Conservation (phyloP, 139 green algal genomes). For the Chlamydomonas eustigma region DNA sequence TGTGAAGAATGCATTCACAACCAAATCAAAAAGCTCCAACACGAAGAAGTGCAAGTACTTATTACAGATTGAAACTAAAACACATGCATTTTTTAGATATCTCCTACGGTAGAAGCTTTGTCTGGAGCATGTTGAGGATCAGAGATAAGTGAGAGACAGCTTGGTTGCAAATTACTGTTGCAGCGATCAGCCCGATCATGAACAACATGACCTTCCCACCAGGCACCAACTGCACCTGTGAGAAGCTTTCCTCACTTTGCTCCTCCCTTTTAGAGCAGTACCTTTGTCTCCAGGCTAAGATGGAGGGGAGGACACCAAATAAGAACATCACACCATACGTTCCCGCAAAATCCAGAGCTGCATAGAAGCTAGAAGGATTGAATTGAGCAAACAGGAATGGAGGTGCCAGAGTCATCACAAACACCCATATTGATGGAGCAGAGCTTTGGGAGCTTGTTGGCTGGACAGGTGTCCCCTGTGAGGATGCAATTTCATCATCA, state of each 20-base stretch:
- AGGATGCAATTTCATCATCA: too few species aligned
- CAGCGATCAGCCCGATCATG: not conserved
- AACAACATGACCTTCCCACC: not conserved
- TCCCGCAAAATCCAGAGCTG: not conserved
- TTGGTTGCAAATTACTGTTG: not conserved
- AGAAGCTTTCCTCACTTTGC: not conserved
- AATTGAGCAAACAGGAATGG: not conserved
- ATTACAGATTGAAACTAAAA: too few species aligned
- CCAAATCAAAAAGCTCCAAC: too few species aligned
- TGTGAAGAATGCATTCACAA: too few species aligned
- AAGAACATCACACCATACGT: conserved; percentile 4
- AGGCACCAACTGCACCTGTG: conserved; percentile 4
- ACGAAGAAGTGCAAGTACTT: too few species aligned
- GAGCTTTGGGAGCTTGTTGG: too few species aligned
- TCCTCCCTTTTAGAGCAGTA: not conserved
- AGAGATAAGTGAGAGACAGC: not conserved
- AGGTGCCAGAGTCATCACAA: not conserved
- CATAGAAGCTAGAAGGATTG: not conserved
- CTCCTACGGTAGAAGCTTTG: too few species aligned
- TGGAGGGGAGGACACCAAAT: not conserved
- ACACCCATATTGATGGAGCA: too few species aligned
- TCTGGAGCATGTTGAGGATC: too few species aligned
- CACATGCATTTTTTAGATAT: too few species aligned
- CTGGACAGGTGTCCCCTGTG: too few species aligned
- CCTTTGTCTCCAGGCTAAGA: not conserved